phyloP scores from a whole-genome alignment of 805 yeast species.

The Candida rishiriensis region DNA sequence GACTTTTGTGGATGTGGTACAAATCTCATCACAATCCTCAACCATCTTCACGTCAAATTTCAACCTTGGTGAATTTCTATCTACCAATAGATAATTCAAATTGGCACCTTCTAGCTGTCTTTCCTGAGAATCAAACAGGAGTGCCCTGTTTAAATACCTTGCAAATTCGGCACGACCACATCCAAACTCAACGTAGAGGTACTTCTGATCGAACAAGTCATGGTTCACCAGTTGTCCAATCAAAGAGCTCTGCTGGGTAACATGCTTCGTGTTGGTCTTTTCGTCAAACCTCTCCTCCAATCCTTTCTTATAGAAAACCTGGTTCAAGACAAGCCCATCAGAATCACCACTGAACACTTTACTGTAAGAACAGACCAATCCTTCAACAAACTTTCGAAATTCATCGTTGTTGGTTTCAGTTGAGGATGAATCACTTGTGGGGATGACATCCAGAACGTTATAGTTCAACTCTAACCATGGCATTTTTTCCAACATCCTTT shows the following conservation, averaged over 20 bases:
- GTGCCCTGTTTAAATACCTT: constrained; percentile 46
- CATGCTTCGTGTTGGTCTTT: constrained; percentile 64
- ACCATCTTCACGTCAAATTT: constrained; percentile 69
- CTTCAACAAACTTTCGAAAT: constrained; percentile 19
- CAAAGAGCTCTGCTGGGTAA: constrained; percentile 75
- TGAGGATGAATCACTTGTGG: no score
- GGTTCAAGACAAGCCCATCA: constrained; percentile 12
- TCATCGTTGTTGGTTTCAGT: constrained; percentile 14
- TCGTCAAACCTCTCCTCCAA: constrained; percentile 42
- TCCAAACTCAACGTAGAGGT: constrained; percentile 71
- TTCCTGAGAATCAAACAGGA: constrained; percentile 12
- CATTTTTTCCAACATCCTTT: constrained; percentile 24
- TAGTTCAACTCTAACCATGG: constrained; percentile 47
- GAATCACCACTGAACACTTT: constrained; percentile 4
- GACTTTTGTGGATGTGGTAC: background rate
- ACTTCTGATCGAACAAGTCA: constrained; percentile 32
- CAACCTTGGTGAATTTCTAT: constrained; percentile 72
- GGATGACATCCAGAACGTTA: constrained; percentile 36
- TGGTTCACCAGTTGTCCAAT: constrained; percentile 57
- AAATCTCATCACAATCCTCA: constrained; percentile 42
- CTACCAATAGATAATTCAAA: constrained; percentile 53
- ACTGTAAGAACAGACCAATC: constrained; percentile 7
- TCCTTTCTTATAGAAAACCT: constrained; percentile 26
- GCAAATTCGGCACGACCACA: constrained; percentile 87
- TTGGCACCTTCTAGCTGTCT: background rate